Evolutionary conservation across 2,329 filamentous ascomycete genomes (phyloP).

Genomic region (Biscogniauxia marginata): DNA sequence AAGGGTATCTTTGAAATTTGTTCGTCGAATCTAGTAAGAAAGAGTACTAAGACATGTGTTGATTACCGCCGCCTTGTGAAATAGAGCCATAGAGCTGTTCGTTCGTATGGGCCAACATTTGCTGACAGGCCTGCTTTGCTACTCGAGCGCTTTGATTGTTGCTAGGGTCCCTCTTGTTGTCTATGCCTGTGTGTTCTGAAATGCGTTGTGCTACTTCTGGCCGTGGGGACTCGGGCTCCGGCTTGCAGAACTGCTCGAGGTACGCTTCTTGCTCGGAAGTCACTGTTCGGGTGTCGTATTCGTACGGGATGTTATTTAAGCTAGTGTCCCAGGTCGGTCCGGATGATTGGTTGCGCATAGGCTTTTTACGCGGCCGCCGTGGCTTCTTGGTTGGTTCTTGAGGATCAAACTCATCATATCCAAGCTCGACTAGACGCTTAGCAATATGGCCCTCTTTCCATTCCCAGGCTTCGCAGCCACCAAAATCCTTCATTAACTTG

Average conservation of each 20-base stretch:
- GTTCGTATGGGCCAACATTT: constrained; percentile 28
- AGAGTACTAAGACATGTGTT: constrained; percentile 12
- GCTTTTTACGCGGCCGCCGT: constrained; percentile 40
- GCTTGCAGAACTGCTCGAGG: constrained; percentile 27
- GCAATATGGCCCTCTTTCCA: constrained; percentile 51
- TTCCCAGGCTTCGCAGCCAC: constrained; percentile 49
- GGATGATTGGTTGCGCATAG: constrained; percentile 18
- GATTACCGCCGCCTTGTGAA: constrained; percentile 11
- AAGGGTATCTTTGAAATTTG: constrained; percentile 12
- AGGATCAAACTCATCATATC: constrained; percentile 44
- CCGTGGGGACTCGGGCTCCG: constrained; percentile 13
- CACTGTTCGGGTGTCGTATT: constrained; percentile 22
- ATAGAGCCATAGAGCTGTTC: constrained; percentile 23
- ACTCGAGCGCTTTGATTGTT: constrained; percentile 35
- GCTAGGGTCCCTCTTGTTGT: constrained; percentile 14
- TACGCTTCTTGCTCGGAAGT: constrained; percentile 33
- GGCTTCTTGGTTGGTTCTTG: constrained; percentile 40
- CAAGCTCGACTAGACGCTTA: constrained; percentile 47
- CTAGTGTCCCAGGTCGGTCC: constrained; percentile 18
- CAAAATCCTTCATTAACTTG: constrained; percentile 46
- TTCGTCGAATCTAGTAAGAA: background rate
- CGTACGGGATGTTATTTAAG: constrained; percentile 15
- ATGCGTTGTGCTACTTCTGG: constrained; percentile 16
- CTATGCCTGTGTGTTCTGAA: constrained; percentile 20
- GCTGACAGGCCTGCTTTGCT: constrained; percentile 38